Evolutionary conservation across 2,329 filamentous ascomycete genomes (phyloP), one percentile per base, ranked within the genome.

Genomic region (Aspergillus neotritici): DNA sequence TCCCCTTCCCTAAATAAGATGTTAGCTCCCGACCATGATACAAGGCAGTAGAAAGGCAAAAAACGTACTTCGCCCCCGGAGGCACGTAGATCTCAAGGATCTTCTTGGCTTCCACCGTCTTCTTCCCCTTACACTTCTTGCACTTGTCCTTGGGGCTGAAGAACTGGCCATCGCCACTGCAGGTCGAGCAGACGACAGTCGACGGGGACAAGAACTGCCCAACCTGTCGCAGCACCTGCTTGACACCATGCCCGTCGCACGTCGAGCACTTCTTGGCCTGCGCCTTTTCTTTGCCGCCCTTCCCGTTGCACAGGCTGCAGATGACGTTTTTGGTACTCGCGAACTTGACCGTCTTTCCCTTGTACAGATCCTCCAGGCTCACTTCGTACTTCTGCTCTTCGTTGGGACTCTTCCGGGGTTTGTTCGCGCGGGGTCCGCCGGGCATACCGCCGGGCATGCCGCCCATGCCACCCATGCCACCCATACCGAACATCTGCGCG

Each of bases 291-390:
- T 94, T 96, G 51, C 87, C 93, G 32, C 93, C 93, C 36, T 77
- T 81, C 34, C 93, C 93, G 64, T 90, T 91, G 74, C 93, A 98
- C 57, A 82, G 78, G 46, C 77, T 77, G 70, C 93, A 98, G 49
- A 95, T 76, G 49, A 96, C 79, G 62, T 95, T 91, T 74, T 97
- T 97, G 60, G 90, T 94, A 61, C 87, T 93, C 7, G 88, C 83
- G 65, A 98, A 96, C 71, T 94, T 93, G 62, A 94, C 93, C 1
- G 93, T 96, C 76, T 97, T 96, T 59, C 93, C 93, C 72, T 94
- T 96, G 78, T 97, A 98, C 28, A 98, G 76, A 68, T 98, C 93
- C 66, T 97, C 93, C 47, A 98, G 72, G 2, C 82, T 86, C 45
- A 97, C 87, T 64, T 89, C 83, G 70, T 98, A 97, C 57, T 87